phyloP scores from a whole-genome alignment of 495 filamentous ascomycete genomes.

The Lepidopterella palustris region DNA sequence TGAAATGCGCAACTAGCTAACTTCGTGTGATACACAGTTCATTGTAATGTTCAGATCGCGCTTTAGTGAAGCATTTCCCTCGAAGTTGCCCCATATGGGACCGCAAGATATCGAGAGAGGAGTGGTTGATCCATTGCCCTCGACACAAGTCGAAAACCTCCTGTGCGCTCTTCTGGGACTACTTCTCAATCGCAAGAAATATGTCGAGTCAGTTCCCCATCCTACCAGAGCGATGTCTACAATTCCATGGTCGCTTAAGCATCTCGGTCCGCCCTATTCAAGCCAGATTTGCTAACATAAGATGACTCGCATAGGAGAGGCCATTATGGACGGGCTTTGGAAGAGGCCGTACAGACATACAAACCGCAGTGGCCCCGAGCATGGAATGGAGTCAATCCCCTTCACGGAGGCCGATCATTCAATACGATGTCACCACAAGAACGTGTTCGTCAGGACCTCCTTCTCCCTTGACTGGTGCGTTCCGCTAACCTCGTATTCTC shows the following conservation, averaged over 20 bases:
- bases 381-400: conserved; percentile 81
- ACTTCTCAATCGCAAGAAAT: conserved; percentile 92
- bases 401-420: conserved; percentile 72
- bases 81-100: conserved; percentile 77
- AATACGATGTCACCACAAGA: conserved; percentile 68
- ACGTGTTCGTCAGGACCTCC: conserved; percentile 54
- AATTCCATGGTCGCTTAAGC: conserved; percentile 11
- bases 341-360: conserved; percentile 85
- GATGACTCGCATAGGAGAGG: conserved; percentile 50
- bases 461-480: neutral
- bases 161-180: conserved; percentile 83
- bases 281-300: conserved; percentile 12
- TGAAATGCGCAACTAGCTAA: conserved; percentile 4
- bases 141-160: conserved; percentile 77
- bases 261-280: neutral
- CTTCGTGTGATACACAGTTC: conserved; percentile 54
- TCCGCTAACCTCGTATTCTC: conserved; percentile 16
- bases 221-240: neutral
- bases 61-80: conserved; percentile 82
- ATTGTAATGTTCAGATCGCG: conserved; percentile 96
- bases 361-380: conserved; percentile 80
- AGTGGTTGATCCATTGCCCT: conserved; percentile 66
- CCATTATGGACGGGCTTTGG: conserved; percentile 85
- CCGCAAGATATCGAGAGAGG: conserved; percentile 93
- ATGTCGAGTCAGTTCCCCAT: conserved; percentile 76